These are phyloP conservation scores for Solanum piurae DNA, from an alignment of 257 asterid genomes.

Conservation along the genomic window DNA sequence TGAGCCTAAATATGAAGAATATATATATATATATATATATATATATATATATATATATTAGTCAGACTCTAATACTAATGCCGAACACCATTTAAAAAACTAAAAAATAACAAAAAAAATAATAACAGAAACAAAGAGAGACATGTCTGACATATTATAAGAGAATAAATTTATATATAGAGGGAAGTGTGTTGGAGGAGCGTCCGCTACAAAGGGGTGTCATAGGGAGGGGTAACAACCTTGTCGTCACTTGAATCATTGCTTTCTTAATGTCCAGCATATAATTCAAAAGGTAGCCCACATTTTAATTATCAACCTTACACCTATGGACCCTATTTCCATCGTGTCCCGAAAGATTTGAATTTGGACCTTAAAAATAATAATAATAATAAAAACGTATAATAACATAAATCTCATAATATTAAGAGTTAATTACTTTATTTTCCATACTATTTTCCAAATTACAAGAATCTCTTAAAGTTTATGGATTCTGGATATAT, in stretches of 20 bases:
- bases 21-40: too few species aligned
- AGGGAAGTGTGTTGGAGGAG: not conserved
- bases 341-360: rapidly evolving
- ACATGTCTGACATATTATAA: not conserved
- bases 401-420: too few species aligned
- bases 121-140: not conserved
- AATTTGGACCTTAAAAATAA: not conserved
- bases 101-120: too few species aligned
- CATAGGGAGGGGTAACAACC: not conserved
- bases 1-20: too few species aligned
- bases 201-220: not conserved
- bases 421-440: too few species aligned
- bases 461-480: too few species aligned
- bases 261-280: not conserved
- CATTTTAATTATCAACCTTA: not conserved
- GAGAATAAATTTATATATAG: not conserved
- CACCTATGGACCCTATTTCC: not conserved
- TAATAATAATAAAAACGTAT: too few species aligned
- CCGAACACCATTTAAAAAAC: not conserved
- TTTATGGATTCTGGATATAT: too few species aligned
- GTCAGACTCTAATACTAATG: too few species aligned
- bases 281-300: not conserved
- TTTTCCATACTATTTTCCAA: rapidly evolving
- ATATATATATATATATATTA: too few species aligned
- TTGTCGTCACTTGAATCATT: slow-evolving; percentile 1